A percentile compares a stretch with the other conserved stretches of the same genome.
Conservation (phyloP, 2,329 filamentous ascomycete species). For the Cladosporium sp. region DNA sequence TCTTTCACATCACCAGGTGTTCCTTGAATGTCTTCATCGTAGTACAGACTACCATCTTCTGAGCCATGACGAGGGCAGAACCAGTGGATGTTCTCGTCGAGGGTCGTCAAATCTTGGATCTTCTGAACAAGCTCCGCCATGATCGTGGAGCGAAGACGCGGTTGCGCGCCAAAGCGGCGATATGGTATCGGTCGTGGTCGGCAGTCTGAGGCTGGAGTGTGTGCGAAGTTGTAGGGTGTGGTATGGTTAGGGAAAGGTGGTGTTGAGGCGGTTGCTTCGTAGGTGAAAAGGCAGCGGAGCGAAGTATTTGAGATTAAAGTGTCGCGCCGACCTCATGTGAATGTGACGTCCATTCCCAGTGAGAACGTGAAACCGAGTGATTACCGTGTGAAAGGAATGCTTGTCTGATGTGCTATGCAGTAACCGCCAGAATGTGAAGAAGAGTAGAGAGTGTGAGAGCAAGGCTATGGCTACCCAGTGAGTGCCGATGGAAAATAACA, state of each 20-base stretch:
- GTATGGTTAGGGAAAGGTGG: not conserved
- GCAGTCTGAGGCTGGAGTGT: not conserved
- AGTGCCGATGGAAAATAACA: not conserved
- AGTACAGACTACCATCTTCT: constrained; percentile 35
- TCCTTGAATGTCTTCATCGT: constrained; percentile 42
- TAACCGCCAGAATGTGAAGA: not conserved
- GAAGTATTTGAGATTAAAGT: not conserved
- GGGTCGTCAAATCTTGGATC: constrained; percentile 24
- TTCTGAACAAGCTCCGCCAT: constrained; percentile 19
- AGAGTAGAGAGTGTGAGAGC: not conserved
- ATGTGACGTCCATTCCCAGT: not conserved
- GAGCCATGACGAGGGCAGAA: constrained; percentile 44
- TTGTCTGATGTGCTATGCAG: not conserved
- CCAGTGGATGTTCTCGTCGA: constrained; percentile 39
- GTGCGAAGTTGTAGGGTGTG: not conserved
- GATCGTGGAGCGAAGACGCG: not conserved
- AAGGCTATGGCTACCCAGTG: not conserved
- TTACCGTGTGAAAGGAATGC: not conserved
- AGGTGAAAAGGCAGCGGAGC: not conserved
- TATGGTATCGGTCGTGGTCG: not conserved
- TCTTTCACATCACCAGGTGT: constrained; percentile 22
- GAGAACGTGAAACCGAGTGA: not conserved
- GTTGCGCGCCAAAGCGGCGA: not conserved
- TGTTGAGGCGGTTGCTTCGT: not conserved
- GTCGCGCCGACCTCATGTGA: not conserved